These are phyloP conservation scores for Coix lacrymajobi DNA, from an alignment of 176 grass and related monocot species.

Conservation along the genomic window DNA sequence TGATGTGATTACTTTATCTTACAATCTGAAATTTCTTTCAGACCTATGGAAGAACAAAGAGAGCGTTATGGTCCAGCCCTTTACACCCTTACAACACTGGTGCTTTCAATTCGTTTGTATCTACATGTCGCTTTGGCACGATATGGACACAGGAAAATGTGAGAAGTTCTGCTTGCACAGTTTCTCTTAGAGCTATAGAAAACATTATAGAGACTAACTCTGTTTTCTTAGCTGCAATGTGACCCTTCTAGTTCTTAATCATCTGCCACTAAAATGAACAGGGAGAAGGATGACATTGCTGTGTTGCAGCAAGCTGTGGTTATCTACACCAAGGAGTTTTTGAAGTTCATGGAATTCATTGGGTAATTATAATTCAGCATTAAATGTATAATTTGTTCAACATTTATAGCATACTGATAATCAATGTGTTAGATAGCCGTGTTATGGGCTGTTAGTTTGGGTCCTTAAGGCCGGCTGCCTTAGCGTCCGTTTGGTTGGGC, in stretches of 20 bases:
- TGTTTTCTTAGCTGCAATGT: neutral
- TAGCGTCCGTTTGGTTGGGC: too few species aligned
- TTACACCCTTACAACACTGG: slow-evolving; percentile 78
- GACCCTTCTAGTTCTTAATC: slow-evolving; percentile 4
- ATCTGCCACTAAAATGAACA: slow-evolving; percentile 36
- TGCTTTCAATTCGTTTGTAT: slow-evolving; percentile 68
- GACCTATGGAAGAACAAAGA: slow-evolving; percentile 98
- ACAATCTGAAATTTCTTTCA: slow-evolving; percentile 38
- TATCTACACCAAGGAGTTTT: slow-evolving; percentile 66
- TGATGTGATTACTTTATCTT: slow-evolving; percentile 6
- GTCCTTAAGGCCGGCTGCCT: too few species aligned
- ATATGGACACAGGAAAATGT: slow-evolving; percentile 67
- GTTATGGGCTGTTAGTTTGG: too few species aligned
- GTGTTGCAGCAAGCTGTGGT: slow-evolving; percentile 61
- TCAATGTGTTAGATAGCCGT: too few species aligned
- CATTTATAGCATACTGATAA: neutral
- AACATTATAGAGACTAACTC: neutral
- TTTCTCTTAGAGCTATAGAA: slow-evolving; percentile 7
- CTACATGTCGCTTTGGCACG: slow-evolving; percentile 56
- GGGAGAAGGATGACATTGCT: slow-evolving; percentile 56
- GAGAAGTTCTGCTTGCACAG: slow-evolving; percentile 24
- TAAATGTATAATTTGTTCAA: neutral
- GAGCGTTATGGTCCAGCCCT: slow-evolving; percentile 85
- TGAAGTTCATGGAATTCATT: slow-evolving; percentile 80
- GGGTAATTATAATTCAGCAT: slow-evolving; percentile 49